These are phyloP conservation scores for Tylopilus cervinicoccineus DNA, from an alignment of 768 basidiomycete species.

Conservation along the genomic window DNA sequence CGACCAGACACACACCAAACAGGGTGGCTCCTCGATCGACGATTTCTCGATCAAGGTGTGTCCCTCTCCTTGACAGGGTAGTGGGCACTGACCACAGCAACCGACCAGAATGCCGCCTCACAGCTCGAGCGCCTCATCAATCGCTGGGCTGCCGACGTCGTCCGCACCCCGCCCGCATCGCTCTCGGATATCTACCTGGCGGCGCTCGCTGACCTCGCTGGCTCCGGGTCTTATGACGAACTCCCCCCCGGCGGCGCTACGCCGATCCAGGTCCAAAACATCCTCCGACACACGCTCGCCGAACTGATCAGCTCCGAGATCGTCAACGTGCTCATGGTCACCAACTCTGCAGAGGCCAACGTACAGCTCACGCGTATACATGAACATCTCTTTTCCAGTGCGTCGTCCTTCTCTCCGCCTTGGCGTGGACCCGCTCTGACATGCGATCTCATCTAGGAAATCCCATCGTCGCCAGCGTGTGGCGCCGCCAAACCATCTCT, in stretches of 20 bases:
- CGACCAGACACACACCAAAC: conserved; percentile 28
- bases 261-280: conserved; percentile 72
- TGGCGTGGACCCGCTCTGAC: background rate
- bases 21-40: conserved; percentile 66
- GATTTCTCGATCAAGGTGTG: conserved; percentile 85
- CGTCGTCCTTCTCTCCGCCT: conserved; percentile 26
- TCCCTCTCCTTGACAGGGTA: background rate
- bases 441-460: conserved; percentile 52
- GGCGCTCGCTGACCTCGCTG: conserved; percentile 54
- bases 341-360: conserved; percentile 82
- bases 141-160: conserved; percentile 57
- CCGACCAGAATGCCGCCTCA: conserved; percentile 67
- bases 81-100: background rate
- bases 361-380: conserved; percentile 81
- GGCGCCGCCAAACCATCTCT: conserved; percentile 43
- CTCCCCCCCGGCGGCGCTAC: conserved; percentile 40
- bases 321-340: conserved; percentile 83
- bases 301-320: conserved; percentile 72
- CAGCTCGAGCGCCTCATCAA: conserved; percentile 81
- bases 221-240: conserved; percentile 38
- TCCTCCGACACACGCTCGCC: conserved; percentile 77
- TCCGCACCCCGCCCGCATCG: conserved; percentile 17
- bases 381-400: conserved; percentile 82
- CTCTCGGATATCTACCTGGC: conserved; percentile 54
- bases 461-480: conserved; percentile 84